Evolutionary conservation across 2,329 filamentous ascomycete genomes (phyloP).

Genomic region (Endoconidiophora laricicola): DNA sequence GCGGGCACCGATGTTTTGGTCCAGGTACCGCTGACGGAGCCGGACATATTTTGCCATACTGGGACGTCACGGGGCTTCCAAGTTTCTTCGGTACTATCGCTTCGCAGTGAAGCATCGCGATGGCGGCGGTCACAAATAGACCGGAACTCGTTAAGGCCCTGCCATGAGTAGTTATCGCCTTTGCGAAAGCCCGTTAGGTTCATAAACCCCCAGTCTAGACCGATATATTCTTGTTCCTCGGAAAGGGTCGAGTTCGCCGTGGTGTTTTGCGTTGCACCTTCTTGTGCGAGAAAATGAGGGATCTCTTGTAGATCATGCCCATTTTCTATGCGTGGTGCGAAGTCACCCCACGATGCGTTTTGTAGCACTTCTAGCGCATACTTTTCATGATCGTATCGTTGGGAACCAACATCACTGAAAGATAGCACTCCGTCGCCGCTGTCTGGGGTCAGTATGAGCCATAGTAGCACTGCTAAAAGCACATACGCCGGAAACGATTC

Average conservation of each 20-base stretch:
- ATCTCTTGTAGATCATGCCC: background rate
- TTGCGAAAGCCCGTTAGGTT: constrained; percentile 65
- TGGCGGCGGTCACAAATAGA: constrained; percentile 27
- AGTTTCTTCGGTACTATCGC: constrained; percentile 20
- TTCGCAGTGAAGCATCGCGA: constrained; percentile 29
- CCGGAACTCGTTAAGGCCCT: constrained; percentile 45
- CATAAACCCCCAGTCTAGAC: constrained; percentile 27
- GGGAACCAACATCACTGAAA: constrained; percentile 17
- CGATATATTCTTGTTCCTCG: constrained; percentile 9
- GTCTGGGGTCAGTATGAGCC: constrained; percentile 11
- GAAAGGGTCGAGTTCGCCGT: constrained; percentile 2
- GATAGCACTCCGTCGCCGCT: constrained; percentile 19
- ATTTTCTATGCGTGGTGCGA: constrained; percentile 25
- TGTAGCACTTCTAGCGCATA: constrained; percentile 37
- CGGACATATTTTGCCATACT: constrained; percentile 66
- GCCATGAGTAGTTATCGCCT: constrained; percentile 64
- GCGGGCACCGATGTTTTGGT: constrained; percentile 31
- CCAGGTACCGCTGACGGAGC: constrained; percentile 64
- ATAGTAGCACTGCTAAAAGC: constrained; percentile 8
- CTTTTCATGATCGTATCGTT: constrained; percentile 33
- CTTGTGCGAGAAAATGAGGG: constrained; percentile 15
- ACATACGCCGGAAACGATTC: constrained; percentile 10
- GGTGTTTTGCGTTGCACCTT: constrained; percentile 1
- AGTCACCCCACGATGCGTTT: constrained; percentile 42
- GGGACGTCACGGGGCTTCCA: constrained; percentile 25